Percentiles rank a stretch among this genome's conserved stretches.
Conservation (phyloP, 2,329 filamentous ascomycete species). For the Talaromyces amestolkiae region DNA sequence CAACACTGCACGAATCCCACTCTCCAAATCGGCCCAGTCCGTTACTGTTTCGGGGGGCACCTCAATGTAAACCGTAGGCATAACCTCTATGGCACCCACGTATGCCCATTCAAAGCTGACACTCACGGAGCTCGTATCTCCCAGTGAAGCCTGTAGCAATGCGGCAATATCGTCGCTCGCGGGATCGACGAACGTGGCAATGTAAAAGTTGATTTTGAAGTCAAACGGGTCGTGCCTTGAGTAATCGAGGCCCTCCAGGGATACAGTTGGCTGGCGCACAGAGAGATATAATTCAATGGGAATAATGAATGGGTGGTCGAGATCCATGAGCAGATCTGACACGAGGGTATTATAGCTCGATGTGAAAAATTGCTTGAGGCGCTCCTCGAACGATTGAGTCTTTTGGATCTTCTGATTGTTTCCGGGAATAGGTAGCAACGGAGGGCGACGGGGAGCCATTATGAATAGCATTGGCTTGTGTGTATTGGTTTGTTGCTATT, state of each 20-base stretch:
- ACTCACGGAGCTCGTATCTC: background rate
- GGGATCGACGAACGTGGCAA: background rate
- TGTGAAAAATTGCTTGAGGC: background rate
- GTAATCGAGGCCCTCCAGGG: background rate
- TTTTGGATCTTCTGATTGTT: background rate
- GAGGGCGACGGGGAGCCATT: background rate
- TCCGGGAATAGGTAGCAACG: background rate
- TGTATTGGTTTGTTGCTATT: no score
- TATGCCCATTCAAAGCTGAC: background rate
- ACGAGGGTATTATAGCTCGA: background rate
- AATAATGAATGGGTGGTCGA: constrained; percentile 5
- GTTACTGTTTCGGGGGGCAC: background rate
- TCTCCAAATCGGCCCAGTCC: constrained; percentile 13
- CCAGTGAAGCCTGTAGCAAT: background rate
- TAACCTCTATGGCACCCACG: background rate
- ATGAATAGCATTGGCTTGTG: no score
- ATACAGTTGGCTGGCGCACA: background rate
- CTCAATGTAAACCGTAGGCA: constrained; percentile 8
- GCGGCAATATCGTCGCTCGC: background rate
- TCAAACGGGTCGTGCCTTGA: background rate
- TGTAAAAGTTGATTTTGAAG: background rate
- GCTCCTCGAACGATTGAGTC: background rate
- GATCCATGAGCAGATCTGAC: background rate
- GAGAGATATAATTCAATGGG: constrained; percentile 12
- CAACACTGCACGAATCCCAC: constrained; percentile 2